A percentile compares a stretch with the other conserved stretches of the same genome.
Conservation (phyloP, 345 rosid genomes). For the Ceriops tagal region DNA sequence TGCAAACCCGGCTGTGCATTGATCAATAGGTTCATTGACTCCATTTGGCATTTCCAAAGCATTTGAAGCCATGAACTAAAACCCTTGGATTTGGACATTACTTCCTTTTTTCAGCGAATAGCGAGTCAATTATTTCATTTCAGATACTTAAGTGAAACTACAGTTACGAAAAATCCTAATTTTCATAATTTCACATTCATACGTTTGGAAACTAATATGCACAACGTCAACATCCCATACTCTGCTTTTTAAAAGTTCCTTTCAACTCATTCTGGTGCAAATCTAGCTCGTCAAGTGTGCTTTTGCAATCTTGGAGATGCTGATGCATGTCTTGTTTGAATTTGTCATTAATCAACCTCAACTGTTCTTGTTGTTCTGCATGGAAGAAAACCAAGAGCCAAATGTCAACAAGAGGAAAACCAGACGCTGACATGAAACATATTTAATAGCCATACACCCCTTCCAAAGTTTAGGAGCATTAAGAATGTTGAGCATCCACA, state of each 20-base stretch:
- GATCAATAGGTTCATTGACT: no score
- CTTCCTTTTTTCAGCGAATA: not conserved
- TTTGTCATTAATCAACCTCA: conserved; percentile 60
- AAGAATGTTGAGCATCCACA: not conserved
- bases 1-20: no score
- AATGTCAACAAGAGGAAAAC: not conserved
- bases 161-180: not conserved
- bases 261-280: conserved; percentile 57
- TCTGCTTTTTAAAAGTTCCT: conserved; percentile 67
- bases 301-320: conserved; percentile 58
- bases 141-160: not conserved
- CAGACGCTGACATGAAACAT: not conserved
- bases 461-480: not conserved
- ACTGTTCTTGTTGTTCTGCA: conserved; percentile 72
- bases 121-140: not conserved
- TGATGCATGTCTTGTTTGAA: conserved; percentile 58
- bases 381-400: not conserved
- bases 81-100: no score
- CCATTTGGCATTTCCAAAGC: not conserved
- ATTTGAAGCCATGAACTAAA: not conserved
- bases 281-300: conserved; percentile 58
- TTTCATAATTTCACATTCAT: no score
- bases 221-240: conserved; percentile 39
- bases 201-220: not conserved
- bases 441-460: not conserved